These are phyloP conservation scores for Rhynchosporium secalis DNA, from an alignment of 2,329 filamentous ascomycete genomes.

Conservation along the genomic window DNA sequence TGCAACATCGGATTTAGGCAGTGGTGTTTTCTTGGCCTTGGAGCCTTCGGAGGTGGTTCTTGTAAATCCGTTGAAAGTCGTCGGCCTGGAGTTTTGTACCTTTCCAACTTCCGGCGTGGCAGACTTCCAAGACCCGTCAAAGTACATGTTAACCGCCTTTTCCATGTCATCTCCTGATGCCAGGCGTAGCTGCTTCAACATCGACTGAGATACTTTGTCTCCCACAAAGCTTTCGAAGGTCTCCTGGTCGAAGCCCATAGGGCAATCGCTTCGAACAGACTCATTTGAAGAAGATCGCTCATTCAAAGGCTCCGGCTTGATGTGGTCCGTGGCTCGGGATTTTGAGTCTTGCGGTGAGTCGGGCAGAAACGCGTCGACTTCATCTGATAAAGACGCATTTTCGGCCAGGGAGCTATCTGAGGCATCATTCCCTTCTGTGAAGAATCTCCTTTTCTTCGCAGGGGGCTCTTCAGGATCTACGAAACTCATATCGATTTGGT, in stretches of 20 bases:
- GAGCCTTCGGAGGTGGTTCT: slow-evolving; percentile 25
- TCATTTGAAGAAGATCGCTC: slow-evolving; percentile 2
- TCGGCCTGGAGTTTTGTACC: slow-evolving; percentile 20
- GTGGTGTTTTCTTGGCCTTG: slow-evolving; percentile 4
- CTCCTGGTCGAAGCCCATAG: slow-evolving; percentile 52
- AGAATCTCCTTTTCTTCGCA: slow-evolving; percentile 50
- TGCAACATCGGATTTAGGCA: slow-evolving; percentile 35
- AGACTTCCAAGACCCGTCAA: slow-evolving; percentile 65
- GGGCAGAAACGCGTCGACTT: slow-evolving; percentile 35
- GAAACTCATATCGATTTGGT: slow-evolving; percentile 39
- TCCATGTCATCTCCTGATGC: slow-evolving; percentile 60
- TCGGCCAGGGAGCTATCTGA: slow-evolving; percentile 29
- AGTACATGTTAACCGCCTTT: slow-evolving; percentile 67
- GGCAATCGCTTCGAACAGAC: slow-evolving; percentile 26
- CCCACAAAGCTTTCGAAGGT: slow-evolving; percentile 62
- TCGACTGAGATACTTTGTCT: slow-evolving; percentile 51
- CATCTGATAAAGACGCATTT: slow-evolving; percentile 29
- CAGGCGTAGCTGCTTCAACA: slow-evolving; percentile 52
- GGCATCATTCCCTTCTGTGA: slow-evolving; percentile 41
- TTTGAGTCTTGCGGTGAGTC: neutral
- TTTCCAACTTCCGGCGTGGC: slow-evolving; percentile 14
- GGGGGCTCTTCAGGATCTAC: slow-evolving; percentile 47
- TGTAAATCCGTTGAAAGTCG: slow-evolving; percentile 34
- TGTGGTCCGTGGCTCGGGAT: neutral
- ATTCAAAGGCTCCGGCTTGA: slow-evolving; percentile 4